Conservation (phyloP, 257 asterid genomes). For the Ajuga chamaepitys region DNA sequence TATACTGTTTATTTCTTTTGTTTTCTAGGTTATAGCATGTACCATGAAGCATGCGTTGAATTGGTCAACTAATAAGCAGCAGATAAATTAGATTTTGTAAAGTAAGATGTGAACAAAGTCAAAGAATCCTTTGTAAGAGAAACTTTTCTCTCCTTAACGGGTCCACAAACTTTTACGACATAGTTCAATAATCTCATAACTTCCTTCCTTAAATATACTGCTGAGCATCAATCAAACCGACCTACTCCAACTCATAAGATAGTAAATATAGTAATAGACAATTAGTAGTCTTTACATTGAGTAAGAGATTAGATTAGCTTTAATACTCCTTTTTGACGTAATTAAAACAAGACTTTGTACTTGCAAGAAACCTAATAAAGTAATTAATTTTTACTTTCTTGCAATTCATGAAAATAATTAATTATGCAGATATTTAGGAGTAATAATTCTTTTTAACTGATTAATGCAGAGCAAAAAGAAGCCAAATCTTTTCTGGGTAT, state of each 20-base stretch:
- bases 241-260: not conserved
- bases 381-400: not conserved
- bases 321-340: not conserved
- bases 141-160: not conserved
- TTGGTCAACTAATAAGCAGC: too few species aligned
- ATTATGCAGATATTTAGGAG: not conserved
- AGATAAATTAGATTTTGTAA: not conserved
- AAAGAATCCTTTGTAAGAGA: not conserved
- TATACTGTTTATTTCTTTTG: too few species aligned
- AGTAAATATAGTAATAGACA: too few species aligned
- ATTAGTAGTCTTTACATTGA: not conserved
- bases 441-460: not conserved
- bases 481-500: constrained; percentile 75
- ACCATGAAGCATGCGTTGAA: too few species aligned
- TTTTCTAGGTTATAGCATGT: too few species aligned
- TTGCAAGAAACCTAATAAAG: constrained; percentile 6
- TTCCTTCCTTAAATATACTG: not conserved
- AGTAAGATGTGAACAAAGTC: not conserved
- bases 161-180: not conserved
- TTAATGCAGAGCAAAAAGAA: constrained; percentile 71
- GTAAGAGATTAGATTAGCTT: not conserved
- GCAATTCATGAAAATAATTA: not conserved
- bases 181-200: not conserved
- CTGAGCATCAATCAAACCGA: constrained; percentile 12
- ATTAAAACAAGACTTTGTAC: not conserved